A percentile compares a stretch with the other conserved stretches of the same genome.
phyloP scores from a whole-genome alignment of 495 filamentous ascomycete genomes.

The Podospora anserina region DNA sequence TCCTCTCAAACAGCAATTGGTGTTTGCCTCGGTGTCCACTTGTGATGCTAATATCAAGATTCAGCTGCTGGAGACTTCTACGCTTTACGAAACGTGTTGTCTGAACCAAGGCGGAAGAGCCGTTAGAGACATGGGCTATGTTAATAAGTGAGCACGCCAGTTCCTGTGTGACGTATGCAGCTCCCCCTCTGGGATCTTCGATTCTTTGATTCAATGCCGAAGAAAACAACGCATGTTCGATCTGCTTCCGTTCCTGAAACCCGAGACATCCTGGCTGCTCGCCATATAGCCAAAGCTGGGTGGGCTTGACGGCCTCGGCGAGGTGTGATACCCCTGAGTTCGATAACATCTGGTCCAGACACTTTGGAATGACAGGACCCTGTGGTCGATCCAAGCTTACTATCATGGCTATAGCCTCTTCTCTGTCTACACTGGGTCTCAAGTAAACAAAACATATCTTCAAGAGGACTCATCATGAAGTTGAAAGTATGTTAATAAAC shows the following conservation, averaged over 20 bases:
- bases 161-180: neutral
- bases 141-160: neutral
- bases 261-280: neutral
- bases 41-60: neutral
- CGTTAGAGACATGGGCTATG: neutral
- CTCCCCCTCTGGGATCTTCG: neutral
- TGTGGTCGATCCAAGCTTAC: neutral
- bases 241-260: neutral
- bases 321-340: neutral
- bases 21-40: neutral
- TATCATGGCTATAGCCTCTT: neutral
- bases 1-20: neutral
- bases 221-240: neutral
- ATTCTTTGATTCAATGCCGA: neutral
- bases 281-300: neutral
- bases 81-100: neutral
- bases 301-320: neutral
- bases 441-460: neutral
- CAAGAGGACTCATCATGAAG: too few relatives aligned
- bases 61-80: neutral
- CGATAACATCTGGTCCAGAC: neutral
- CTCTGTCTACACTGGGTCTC: neutral
- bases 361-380: neutral
- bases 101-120: neutral
- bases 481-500: too few relatives aligned